Conservation (phyloP, 106 monocot genomes). For the Dendrobium huoshanense region DNA sequence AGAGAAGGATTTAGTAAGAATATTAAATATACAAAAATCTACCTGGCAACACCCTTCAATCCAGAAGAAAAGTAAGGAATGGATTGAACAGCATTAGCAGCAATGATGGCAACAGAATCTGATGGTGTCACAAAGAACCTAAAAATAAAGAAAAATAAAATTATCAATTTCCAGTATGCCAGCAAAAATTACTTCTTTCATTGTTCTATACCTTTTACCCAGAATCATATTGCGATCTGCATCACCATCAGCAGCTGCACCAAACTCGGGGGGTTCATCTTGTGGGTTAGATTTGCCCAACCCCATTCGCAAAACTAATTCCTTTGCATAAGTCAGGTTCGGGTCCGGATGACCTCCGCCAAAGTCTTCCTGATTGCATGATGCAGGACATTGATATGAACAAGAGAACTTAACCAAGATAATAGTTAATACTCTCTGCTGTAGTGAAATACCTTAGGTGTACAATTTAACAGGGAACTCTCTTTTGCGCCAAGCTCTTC, state of each 20-base stretch:
- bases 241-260: constrained; percentile 99
- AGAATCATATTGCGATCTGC: constrained; percentile 94
- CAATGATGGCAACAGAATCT: constrained; percentile 98
- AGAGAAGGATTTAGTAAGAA: not conserved
- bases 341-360: constrained; percentile 97
- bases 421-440: not conserved
- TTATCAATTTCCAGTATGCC: not conserved
- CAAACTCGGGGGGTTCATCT: constrained; percentile 85
- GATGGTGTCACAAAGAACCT: constrained; percentile 99
- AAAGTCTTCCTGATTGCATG: constrained; percentile 76
- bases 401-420: not conserved
- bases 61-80: constrained; percentile 96
- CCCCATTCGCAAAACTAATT: constrained; percentile 87
- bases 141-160: constrained; percentile 7
- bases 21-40: constrained; percentile 5
- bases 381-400: not conserved
- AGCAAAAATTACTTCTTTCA: not conserved
- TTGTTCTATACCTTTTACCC: constrained; percentile 61
- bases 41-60: constrained; percentile 98
- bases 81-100: constrained; percentile 91
- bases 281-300: constrained; percentile 55
- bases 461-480: constrained; percentile 77
- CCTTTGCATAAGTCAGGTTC: constrained; percentile 96
- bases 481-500: constrained; percentile 93
- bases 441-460: constrained; percentile 58